Conservation (phyloP, 2,329 filamentous ascomycete genomes). For the Tolypocladium guangdongense region DNA sequence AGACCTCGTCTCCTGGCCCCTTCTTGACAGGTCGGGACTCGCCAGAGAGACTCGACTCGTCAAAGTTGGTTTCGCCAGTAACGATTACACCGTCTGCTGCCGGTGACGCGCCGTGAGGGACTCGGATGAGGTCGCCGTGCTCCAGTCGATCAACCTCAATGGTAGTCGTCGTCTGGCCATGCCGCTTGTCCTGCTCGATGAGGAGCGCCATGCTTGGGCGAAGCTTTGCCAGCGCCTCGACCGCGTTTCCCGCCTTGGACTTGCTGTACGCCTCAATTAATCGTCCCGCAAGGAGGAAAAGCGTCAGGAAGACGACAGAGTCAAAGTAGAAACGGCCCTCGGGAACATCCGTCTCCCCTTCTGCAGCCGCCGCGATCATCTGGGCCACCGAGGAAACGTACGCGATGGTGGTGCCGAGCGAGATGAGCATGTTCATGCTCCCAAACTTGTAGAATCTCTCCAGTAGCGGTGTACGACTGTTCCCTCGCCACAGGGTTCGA, state of each 20-base stretch:
- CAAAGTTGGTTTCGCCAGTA: constrained; percentile 57
- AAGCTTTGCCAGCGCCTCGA: constrained; percentile 67
- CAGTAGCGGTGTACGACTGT: constrained; percentile 61
- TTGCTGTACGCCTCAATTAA: constrained; percentile 85
- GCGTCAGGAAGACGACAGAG: constrained; percentile 80
- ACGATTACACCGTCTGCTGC: constrained; percentile 68
- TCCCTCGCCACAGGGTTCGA: constrained; percentile 61
- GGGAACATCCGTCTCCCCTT: constrained; percentile 23
- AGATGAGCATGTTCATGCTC: constrained; percentile 94
- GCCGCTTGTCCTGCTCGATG: constrained; percentile 34
- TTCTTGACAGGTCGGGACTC: constrained; percentile 62
- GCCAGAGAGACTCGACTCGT: constrained; percentile 83
- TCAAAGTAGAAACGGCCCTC: constrained; percentile 68
- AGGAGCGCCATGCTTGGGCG: constrained; percentile 68
- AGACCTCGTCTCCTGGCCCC: constrained; percentile 50
- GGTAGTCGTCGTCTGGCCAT: constrained; percentile 24
- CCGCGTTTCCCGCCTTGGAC: constrained; percentile 77
- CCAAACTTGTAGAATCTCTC: constrained; percentile 84
- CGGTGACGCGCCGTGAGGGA: constrained; percentile 72
- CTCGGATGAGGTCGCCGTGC: constrained; percentile 59
- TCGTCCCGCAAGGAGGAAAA: constrained; percentile 70
- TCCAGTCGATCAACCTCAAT: constrained; percentile 61
- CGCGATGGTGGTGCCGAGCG: constrained; percentile 75
- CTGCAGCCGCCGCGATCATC: constrained; percentile 52
- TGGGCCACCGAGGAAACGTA: constrained; percentile 75